phyloP scores from a whole-genome alignment of 305 asterid genomes.

The Andrographis paniculata region DNA sequence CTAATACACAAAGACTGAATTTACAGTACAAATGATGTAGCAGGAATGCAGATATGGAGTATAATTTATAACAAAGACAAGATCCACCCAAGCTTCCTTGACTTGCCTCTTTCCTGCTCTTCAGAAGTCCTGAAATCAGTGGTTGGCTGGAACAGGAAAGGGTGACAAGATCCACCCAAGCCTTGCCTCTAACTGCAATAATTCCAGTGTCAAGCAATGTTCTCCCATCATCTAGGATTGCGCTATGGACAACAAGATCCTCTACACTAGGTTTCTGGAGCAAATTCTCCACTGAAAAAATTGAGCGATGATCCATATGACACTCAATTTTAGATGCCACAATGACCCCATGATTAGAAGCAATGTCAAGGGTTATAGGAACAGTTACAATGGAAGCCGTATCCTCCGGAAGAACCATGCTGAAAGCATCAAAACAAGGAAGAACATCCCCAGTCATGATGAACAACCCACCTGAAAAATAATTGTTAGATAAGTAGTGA shows the following conservation, averaged over 20 bases:
- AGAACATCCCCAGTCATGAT: conserved; percentile 99
- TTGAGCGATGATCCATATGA: conserved; percentile 29
- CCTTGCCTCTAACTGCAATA: conserved; percentile 88
- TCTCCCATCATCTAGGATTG: conserved; percentile 87
- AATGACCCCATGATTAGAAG: conserved; percentile 93
- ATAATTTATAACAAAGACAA: conserved; percentile 4
- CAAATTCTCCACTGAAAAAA: conserved; percentile 64
- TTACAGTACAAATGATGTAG: conserved; percentile 5
- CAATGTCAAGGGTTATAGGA: conserved; percentile 88
- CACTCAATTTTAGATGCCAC: conserved; percentile 61
- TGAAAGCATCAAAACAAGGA: conserved; percentile 95
- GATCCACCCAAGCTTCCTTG: conserved; percentile 15
- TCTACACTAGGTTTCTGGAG: conserved; percentile 86
- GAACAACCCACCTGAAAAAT: conserved; percentile 73
- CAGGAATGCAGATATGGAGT: conserved; percentile 11
- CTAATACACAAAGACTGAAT: conserved; percentile 14
- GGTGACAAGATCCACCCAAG: conserved; percentile 76
- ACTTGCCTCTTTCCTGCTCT: conserved; percentile 73
- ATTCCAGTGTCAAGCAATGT: conserved; percentile 94
- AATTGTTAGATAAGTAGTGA: conserved; percentile 23
- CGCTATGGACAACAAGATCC: conserved; percentile 63
- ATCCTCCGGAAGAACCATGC: conserved; percentile 86
- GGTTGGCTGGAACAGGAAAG: conserved; percentile 72
- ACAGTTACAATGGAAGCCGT: conserved; percentile 79
- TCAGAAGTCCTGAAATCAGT: conserved; percentile 61